These are phyloP conservation scores for Aspergillus carbonarius DNA, from an alignment of 2,329 filamentous ascomycete species.

Conservation along the genomic window DNA sequence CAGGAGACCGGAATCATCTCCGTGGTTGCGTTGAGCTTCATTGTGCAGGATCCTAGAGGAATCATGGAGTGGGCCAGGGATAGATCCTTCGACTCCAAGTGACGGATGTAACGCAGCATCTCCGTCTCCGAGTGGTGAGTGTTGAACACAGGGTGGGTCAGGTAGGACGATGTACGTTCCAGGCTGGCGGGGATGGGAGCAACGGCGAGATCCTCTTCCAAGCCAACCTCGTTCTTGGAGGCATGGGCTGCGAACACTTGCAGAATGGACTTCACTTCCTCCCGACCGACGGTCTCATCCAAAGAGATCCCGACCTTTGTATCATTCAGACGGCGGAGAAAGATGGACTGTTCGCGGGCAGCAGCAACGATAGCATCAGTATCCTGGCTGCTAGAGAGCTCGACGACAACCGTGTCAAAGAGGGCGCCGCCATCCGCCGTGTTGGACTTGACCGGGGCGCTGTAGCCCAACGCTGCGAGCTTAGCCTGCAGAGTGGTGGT, in stretches of 20 bases:
- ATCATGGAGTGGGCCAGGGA: constrained; percentile 98
- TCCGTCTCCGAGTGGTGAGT: constrained; percentile 93
- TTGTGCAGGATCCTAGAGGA: constrained; percentile 91
- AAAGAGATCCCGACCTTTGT: constrained; percentile 70
- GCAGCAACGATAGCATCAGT: constrained; percentile 53
- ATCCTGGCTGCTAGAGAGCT: constrained; percentile 53
- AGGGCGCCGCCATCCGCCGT: constrained; percentile 57
- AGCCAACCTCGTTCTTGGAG: constrained; percentile 30
- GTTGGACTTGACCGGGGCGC: constrained; percentile 60
- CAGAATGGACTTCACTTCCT: constrained; percentile 59
- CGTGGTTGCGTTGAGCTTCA: constrained; percentile 94
- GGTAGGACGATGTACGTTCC: constrained; percentile 69
- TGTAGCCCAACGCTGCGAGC: constrained; percentile 62
- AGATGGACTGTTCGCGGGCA: constrained; percentile 55
- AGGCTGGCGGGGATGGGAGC: constrained; percentile 54
- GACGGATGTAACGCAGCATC: constrained; percentile 87
- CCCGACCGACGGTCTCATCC: constrained; percentile 68
- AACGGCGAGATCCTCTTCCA: constrained; percentile 39
- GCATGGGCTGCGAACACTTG: constrained; percentile 54
- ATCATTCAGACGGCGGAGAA: constrained; percentile 62
- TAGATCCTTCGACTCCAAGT: constrained; percentile 90
- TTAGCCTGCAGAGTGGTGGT: constrained; percentile 68
- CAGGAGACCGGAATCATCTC: constrained; percentile 88
- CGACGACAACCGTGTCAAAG: constrained; percentile 79
- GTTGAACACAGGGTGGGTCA: constrained; percentile 94